Conservation (phyloP, 1,284 basidiomycete species). For the Trichosporon asahii region DNA sequence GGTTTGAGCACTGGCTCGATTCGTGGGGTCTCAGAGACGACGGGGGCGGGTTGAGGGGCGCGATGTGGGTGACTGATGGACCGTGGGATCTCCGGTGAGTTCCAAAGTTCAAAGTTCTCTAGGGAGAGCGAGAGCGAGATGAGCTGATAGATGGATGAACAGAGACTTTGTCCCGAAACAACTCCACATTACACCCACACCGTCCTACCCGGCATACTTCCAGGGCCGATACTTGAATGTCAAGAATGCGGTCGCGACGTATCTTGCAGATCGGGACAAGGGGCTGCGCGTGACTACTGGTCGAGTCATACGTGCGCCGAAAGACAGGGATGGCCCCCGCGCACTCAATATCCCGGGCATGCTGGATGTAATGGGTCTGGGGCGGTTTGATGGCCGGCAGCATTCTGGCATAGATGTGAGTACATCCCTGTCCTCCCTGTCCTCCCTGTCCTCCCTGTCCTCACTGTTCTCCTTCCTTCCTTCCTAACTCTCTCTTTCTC, state of each 20-base stretch:
- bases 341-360: conserved; percentile 48
- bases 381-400: conserved; percentile 68
- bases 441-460: too few species aligned
- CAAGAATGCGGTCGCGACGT: conserved; percentile 45
- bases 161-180: conserved; percentile 45
- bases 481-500: background rate
- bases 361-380: conserved; percentile 48
- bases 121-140: background rate
- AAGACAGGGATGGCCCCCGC: conserved; percentile 14
- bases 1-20: conserved; percentile 66
- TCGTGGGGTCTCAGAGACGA: conserved; percentile 50
- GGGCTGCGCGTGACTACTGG: conserved; percentile 31
- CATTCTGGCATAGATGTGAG: conserved; percentile 85
- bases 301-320: background rate
- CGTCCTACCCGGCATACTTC: conserved; percentile 42
- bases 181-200: conserved; percentile 47
- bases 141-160: too few species aligned
- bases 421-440: too few species aligned
- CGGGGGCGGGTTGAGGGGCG: conserved; percentile 38
- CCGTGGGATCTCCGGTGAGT: conserved; percentile 51
- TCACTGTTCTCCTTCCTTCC: background rate
- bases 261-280: conserved; percentile 29
- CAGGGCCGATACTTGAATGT: conserved; percentile 48
- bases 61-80: conserved; percentile 57
- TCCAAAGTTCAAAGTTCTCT: too few species aligned